Base-by-base conservation (phyloP, 371 early-diverging fungal species). In the Scutellospora calospora region DNA sequence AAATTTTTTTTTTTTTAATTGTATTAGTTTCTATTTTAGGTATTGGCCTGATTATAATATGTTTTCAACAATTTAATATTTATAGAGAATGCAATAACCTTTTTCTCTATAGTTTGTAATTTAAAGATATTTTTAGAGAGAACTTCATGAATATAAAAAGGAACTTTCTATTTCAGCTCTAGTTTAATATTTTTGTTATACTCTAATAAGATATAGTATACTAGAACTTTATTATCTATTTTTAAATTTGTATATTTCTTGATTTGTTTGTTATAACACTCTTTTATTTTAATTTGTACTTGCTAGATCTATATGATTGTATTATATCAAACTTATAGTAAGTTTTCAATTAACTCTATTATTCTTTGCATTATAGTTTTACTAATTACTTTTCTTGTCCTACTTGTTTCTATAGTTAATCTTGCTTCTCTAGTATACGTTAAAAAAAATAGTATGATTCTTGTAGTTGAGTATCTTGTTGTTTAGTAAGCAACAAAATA, bases 351-450 rank as follows among this genome's bases (percentile, higher is more conserved):
- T 22, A 62, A 22, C 2, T 25, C 3, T 2, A 29, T 20, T 62
- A 22, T 18, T 3, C 63, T 22, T 22, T 62, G 20, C 22, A 62
- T 3, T 3, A 62, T 18, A 5, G 20, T 62, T 62, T 62, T 22
- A 20, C 22, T 22, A 22, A 2, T 14, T 22, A 22, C 2, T 62
- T 11, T 22, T n/a, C 18, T 25, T 57, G 25, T 57, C 2, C 25
- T 9, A 29, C 8, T 29, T 1, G 12, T 2, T 5, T 62, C 63
- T 14, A 62, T 62, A 3, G 27, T 4, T 18, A 62, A 62, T 3
- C 27, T 2, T 2, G 81, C 73, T 29, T 81, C 54, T 80, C 62
- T n/a, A 20, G 76, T 80, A 62, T 80, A 80, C 5, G 81, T 41
- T 27, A 82, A 18, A 14, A 66, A 45, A 38, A 81, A 68, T 5